A percentile compares a stretch with the other conserved stretches of the same genome.
Conservation (phyloP, 2,329 filamentous ascomycete species). For the Pseudocercospora fuligena region DNA sequence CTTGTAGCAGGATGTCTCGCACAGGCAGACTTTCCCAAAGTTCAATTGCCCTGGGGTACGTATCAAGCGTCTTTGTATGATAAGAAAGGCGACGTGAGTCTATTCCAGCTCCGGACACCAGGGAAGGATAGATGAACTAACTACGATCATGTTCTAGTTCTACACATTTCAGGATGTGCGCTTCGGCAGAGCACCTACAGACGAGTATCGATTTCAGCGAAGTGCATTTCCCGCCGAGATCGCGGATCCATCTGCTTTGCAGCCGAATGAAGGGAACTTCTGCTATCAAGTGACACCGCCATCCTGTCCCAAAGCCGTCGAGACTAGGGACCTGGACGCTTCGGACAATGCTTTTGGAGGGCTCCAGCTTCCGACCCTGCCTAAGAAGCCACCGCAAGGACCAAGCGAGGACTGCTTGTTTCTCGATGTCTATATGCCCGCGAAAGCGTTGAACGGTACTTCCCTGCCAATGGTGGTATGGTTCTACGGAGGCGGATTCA, state of each 20-base stretch:
- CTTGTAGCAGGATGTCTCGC: neutral
- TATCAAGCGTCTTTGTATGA: constrained; percentile 6
- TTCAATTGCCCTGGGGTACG: constrained; percentile 5
- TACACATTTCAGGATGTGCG: constrained; percentile 5
- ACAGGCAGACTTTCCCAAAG: neutral
- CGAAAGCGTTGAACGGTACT: constrained; percentile 39
- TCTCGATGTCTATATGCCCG: constrained; percentile 45
- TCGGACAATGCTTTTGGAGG: neutral
- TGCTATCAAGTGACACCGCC: neutral
- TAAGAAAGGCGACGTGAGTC: neutral
- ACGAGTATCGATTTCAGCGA: constrained; percentile 10
- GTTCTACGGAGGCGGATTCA: constrained; percentile 57
- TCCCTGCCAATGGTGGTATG: constrained; percentile 40
- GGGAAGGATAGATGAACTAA: too few species aligned
- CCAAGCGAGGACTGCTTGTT: constrained; percentile 46
- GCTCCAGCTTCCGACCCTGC: neutral
- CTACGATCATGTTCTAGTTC: neutral
- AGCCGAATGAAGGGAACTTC: neutral
- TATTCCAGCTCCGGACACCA: neutral
- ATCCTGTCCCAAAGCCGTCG: neutral
- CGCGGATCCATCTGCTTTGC: neutral
- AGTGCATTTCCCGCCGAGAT: neutral
- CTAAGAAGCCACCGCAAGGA: neutral
- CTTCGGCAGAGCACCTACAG: neutral
- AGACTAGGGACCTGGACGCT: neutral